Conservation (phyloP, 768 basidiomycete species). For the Dendrothele bispora region DNA sequence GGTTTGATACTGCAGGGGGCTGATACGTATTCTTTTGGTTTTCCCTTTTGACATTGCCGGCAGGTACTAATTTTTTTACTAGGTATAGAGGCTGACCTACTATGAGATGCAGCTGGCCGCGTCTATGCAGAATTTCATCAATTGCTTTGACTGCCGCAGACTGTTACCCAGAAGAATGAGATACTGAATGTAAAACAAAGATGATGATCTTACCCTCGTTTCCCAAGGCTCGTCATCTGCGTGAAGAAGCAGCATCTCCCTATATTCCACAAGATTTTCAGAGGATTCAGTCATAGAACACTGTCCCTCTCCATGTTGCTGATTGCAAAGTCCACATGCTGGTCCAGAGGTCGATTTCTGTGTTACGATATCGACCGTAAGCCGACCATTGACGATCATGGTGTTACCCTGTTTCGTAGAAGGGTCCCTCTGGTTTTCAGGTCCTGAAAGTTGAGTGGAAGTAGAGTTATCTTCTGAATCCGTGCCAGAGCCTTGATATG, state of each 20-base stretch:
- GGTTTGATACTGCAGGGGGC: slow-evolving; percentile 6
- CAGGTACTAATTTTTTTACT: too few species aligned
- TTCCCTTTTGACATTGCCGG: too few species aligned
- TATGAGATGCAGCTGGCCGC: slow-evolving; percentile 58
- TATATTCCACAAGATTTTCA: slow-evolving; percentile 67
- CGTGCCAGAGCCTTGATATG: slow-evolving; percentile 30
- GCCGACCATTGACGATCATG: too few species aligned
- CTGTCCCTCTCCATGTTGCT: slow-evolving; percentile 25
- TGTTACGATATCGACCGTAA: too few species aligned
- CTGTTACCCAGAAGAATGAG: slow-evolving; percentile 32
- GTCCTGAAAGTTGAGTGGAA: too few species aligned
- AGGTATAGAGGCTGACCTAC: slow-evolving; percentile 64
- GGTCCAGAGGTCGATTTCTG: too few species aligned
- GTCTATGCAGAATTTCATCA: slow-evolving; percentile 57
- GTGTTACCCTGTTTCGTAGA: too few species aligned
- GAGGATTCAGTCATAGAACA: slow-evolving; percentile 70
- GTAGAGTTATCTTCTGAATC: too few species aligned
- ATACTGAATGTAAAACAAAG: slow-evolving; percentile 1
- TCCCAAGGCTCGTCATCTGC: slow-evolving; percentile 68
- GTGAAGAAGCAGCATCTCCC: slow-evolving; percentile 62
- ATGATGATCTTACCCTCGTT: slow-evolving; percentile 57
- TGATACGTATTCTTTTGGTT: slow-evolving; percentile 1
- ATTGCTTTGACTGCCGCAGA: slow-evolving; percentile 67
- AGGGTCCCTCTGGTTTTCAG: too few species aligned
- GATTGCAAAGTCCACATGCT: background rate